Percentiles rank a stretch among this genome's conserved stretches.
These are phyloP conservation scores for Solanum hybrid DNA, from an alignment of 305 asterid genomes.

Conservation along the genomic window DNA sequence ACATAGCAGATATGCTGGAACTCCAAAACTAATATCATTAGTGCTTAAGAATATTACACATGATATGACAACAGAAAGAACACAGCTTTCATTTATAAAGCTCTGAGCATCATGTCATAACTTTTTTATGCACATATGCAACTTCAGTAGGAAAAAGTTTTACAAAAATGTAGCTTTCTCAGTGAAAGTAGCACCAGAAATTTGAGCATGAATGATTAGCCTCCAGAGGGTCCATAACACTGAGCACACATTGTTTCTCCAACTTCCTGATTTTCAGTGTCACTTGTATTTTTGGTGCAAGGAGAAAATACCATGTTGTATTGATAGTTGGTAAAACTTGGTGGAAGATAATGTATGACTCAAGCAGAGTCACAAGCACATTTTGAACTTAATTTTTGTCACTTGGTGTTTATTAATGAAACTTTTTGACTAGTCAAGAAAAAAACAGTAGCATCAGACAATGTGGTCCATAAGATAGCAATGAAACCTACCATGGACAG, in stretches of 20 bases:
- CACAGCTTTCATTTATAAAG: neutral
- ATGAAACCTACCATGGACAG: neutral
- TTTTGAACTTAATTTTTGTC: neutral
- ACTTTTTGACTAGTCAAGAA: neutral
- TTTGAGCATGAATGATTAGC: neutral
- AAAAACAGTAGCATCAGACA: neutral
- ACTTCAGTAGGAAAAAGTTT: neutral
- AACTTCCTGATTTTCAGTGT: neutral
- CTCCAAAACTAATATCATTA: neutral
- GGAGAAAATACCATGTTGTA: neutral
- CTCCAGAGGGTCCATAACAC: neutral
- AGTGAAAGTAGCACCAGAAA: constrained; percentile 2
- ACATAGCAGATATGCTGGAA: neutral
- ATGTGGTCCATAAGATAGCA: neutral
- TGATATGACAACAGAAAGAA: neutral
- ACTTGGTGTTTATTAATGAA: neutral
- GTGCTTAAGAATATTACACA: neutral
- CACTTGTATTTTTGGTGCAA: neutral
- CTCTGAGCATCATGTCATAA: neutral
- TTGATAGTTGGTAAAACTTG: neutral
- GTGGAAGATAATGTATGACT: neutral
- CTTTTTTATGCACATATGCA: neutral
- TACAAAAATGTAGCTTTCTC: neutral
- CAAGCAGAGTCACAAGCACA: neutral
- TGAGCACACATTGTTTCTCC: neutral